These are phyloP conservation scores for Salvia sclarea DNA, from an alignment of 305 asterid species.

Conservation along the genomic window DNA sequence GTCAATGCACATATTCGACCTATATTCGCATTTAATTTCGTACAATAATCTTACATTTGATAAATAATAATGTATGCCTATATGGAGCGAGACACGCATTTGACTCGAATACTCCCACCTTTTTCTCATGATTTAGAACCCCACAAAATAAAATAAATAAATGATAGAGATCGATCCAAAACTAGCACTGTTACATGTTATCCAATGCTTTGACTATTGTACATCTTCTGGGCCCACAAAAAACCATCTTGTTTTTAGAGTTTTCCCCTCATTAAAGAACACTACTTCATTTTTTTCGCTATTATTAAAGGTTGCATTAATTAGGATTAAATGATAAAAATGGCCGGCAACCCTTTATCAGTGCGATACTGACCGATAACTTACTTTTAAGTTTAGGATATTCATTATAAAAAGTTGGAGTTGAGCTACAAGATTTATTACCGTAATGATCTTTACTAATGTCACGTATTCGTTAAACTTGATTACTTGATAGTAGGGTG, in stretches of 20 bases:
- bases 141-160: neutral
- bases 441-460: too few relatives aligned
- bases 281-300: neutral
- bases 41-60: too few relatives aligned
- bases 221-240: neutral
- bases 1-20: too few relatives aligned
- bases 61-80: too few relatives aligned
- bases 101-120: neutral
- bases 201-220: constrained; percentile 11
- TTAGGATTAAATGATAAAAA: neutral
- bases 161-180: neutral
- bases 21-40: too few relatives aligned
- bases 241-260: neutral
- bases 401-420: too few relatives aligned
- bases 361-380: neutral
- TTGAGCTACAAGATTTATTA: neutral
- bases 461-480: too few relatives aligned
- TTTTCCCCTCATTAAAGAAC: constrained; percentile 15
- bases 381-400: neutral
- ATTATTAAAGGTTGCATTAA: neutral
- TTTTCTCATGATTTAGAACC: constrained; percentile 3
- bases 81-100: neutral
- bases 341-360: constrained; percentile 13
- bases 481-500: too few relatives aligned
- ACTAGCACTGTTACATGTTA: neutral